A percentile compares a stretch with the other conserved stretches of the same genome.
Conservation (phyloP, 1,284 basidiomycete genomes). For the Coniophora puteana region DNA sequence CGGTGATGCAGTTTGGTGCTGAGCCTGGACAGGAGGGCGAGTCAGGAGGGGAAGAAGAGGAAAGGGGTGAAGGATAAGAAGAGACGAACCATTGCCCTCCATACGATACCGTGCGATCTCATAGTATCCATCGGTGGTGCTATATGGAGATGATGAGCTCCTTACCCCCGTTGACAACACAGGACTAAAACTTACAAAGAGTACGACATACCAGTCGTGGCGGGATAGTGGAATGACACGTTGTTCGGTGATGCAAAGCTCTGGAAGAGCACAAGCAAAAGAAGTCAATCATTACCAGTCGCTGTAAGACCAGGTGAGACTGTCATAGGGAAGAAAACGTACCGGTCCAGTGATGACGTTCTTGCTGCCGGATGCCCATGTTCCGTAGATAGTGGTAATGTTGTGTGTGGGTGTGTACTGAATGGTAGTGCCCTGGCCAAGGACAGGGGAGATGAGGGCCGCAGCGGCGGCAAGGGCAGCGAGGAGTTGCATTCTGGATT, state of each 20-base stretch:
- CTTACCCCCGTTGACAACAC: not conserved
- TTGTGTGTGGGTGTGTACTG: constrained; percentile 48
- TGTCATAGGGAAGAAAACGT: constrained; percentile 32
- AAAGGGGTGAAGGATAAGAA: not conserved
- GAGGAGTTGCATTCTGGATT: too few species aligned
- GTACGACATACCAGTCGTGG: constrained; percentile 79
- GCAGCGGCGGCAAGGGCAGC: constrained; percentile 33
- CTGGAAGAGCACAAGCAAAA: constrained; percentile 35
- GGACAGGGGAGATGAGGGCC: constrained; percentile 39
- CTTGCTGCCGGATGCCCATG: constrained; percentile 80
- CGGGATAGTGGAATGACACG: constrained; percentile 76
- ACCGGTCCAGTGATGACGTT: constrained; percentile 82
- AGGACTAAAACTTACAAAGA: constrained; percentile 67
- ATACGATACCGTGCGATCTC: constrained; percentile 90
- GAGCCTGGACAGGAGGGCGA: constrained; percentile 43
- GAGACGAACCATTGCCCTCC: constrained; percentile 63
- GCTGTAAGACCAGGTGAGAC: too few species aligned
- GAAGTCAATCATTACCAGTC: constrained; percentile 1
- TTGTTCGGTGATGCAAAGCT: constrained; percentile 82
- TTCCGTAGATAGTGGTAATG: constrained; percentile 66
- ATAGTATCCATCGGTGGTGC: constrained; percentile 70
- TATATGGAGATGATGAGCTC: constrained; percentile 26
- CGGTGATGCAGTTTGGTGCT: constrained; percentile 78
- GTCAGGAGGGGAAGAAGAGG: not conserved
- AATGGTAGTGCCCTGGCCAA: constrained; percentile 33